Evolutionary conservation across 148 eudicot genomes (phyloP).

Genomic region (Agrostemma githago): DNA sequence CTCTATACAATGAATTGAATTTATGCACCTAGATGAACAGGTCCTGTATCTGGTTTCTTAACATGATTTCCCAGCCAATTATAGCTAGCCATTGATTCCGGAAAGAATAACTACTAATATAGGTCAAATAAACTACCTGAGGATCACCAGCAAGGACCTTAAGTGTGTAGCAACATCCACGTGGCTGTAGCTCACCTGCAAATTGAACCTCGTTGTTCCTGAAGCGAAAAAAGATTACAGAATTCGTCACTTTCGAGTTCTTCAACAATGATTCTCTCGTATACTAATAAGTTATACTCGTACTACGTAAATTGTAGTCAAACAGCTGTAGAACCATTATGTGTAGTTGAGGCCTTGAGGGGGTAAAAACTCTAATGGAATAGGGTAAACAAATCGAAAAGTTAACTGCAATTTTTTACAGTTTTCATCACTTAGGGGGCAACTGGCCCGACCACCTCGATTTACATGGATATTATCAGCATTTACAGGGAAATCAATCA

Average conservation of each 20-base stretch:
- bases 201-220: slow-evolving; percentile 97
- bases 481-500: not conserved
- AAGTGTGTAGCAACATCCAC: slow-evolving; percentile 60
- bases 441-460: not conserved
- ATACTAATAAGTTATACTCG: not conserved
- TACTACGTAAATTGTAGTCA: not conserved
- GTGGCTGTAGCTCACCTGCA: slow-evolving; percentile 86
- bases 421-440: not conserved
- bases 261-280: not conserved
- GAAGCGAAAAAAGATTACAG: slow-evolving; percentile 17
- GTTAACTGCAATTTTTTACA: not conserved
- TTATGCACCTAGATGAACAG: not conserved
- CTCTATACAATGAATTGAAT: not conserved
- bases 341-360: not conserved
- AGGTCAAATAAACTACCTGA: slow-evolving; percentile 40
- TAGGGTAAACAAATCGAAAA: too few relatives aligned
- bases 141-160: slow-evolving; percentile 56
- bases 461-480: not conserved
- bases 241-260: not conserved
- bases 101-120: not conserved
- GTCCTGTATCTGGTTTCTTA: not conserved
- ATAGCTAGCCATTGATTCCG: not conserved
- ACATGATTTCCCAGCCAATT: not conserved
- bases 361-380: not conserved
- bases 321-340: not conserved